Base-by-base conservation (phyloP, 257 asterid genomes). In the Fraxinus cuspidata region DNA sequence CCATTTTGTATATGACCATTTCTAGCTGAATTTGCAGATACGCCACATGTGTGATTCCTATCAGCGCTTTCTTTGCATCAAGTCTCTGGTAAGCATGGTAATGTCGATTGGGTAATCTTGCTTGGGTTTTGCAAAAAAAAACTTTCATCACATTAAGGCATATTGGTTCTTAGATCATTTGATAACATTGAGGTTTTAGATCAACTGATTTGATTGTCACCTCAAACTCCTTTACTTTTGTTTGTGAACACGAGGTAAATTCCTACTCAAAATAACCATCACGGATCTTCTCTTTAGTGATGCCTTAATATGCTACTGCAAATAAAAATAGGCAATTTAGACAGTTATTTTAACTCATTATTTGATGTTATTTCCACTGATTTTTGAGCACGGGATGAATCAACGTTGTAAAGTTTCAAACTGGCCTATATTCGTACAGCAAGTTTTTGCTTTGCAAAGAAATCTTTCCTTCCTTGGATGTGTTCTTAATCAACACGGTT, bases 1-100 rank as follows among this genome's bases (percentile, higher is more conserved):
- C 27, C 34, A 35, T 47, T 21, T 23, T 5, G 23, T 78, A 25
- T 76, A 32, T 87, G 76, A 74, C 81, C 53, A 34, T 74, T 29
- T 70, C 72, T 71, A 51, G 64, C 42, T 84, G 82, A 63, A 78
- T 84, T 64, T 86, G 86, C 99, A 96, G 99, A 90, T 96, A 96
- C 63, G 93, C 90, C 1, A 88, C 97, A n/a, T 92, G 98, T 79
- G 99, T 96, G 60, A 82, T 96, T 77, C 99, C 99, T 65, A 96
- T 96, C 71, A 92, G 98, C 80, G 98, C 98, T 32, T 94, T 94
- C 89, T 94, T 94, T 74, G 97, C 96, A 0, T 86, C 97, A 34
- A 92, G 97, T 1, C 29, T 74, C 25, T 74, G 96, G 96, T 95
- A 85, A 84, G 97, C 82, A 76, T 19, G 60, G 32, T 77, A 66